Percentiles rank a stretch among this genome's conserved stretches.
Evolutionary conservation across 495 filamentous ascomycete species (phyloP).

Genomic region (Penicillium atrosanguineum): DNA sequence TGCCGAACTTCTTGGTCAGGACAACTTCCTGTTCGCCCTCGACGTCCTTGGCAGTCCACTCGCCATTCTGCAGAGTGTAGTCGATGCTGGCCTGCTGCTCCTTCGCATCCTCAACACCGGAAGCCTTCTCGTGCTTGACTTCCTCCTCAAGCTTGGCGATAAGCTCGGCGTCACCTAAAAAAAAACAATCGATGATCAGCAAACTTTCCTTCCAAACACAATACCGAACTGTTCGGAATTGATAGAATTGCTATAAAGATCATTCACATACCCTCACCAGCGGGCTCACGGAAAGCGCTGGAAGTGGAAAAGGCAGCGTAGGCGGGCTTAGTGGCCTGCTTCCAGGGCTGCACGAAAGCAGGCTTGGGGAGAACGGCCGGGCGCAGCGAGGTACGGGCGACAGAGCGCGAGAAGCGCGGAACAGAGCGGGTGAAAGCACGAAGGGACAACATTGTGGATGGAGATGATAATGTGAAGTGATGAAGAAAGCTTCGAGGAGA

Average conservation of each 20-base stretch:
- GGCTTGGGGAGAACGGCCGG: slow-evolving; percentile 47
- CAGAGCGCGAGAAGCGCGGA: slow-evolving; percentile 64
- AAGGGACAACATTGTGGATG: slow-evolving; percentile 70
- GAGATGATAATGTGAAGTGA: slow-evolving; percentile 14
- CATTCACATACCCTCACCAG: slow-evolving; percentile 53
- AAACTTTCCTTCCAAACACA: not conserved
- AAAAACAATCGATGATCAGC: slow-evolving; percentile 11
- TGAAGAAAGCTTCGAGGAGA: slow-evolving; percentile 19
- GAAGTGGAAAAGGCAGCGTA: slow-evolving; percentile 75
- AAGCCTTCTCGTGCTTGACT: slow-evolving; percentile 46
- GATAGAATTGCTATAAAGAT: not conserved
- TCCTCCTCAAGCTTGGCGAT: slow-evolving; percentile 49
- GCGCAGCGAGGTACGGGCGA: slow-evolving; percentile 48
- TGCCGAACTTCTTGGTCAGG: slow-evolving; percentile 76
- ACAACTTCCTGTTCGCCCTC: slow-evolving; percentile 84
- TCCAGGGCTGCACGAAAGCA: slow-evolving; percentile 47
- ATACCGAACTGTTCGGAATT: not conserved
- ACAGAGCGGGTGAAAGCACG: slow-evolving; percentile 68
- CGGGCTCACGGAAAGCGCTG: slow-evolving; percentile 50
- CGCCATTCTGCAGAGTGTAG: slow-evolving; percentile 78
- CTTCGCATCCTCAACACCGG: slow-evolving; percentile 36
- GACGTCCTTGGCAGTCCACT: slow-evolving; percentile 65
- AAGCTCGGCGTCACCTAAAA: slow-evolving; percentile 47
- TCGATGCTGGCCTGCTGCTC: slow-evolving; percentile 68
- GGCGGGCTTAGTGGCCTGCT: slow-evolving; percentile 51